Base-by-base conservation (phyloP, 179 eudicot genomes). In the Beta lomatogona region DNA sequence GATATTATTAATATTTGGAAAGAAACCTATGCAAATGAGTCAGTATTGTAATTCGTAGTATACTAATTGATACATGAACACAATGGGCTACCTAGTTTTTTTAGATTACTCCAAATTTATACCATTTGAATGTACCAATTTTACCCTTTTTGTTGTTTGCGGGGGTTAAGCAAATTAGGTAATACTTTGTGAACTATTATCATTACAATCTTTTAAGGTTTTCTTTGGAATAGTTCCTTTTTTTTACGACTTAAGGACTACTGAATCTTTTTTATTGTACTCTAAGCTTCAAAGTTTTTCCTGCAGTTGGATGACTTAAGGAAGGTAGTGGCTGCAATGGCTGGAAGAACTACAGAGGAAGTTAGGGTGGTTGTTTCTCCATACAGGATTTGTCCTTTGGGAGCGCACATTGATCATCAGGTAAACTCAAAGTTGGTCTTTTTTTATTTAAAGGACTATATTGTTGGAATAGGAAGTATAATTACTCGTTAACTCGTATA, bases 331-430 rank as follows among this genome's bases (percentile, higher is more conserved):
- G 94, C 98, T 76, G 91, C 75, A 77, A 87, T 93, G 88, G 79
- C 97, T 57, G 91, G 91, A 67, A 86, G 81, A 84, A 83, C 76
- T 85, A 22, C 77, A 31, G 79, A 88, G 71, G 92, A 94, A 45
- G 99, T 94, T 70, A 91, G 87, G 80, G 88, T 94, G 66, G 97
- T 90, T 74, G 91, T 91, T 53, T 94, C 99, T 52, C 99, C 99
- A 36, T 97, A 94, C 81, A 93, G 99, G 85, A 94, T 97, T 83
- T 97, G 99, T 91, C 99, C 99, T 55, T 78, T 97, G 59, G 99
- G 99, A 82, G 99, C 99, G 78, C 99, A 97, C 83, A 91, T 97
- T 85, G 99, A 97, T 85, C 99, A 97, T 89, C 99, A 97, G 97
- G 99, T 93, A 31, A 61, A 81, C 76, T 80, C 25, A 65, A n/a